These are phyloP conservation scores for Cochlearia excelsa DNA, from an alignment of 345 rosid species.

Conservation along the genomic window DNA sequence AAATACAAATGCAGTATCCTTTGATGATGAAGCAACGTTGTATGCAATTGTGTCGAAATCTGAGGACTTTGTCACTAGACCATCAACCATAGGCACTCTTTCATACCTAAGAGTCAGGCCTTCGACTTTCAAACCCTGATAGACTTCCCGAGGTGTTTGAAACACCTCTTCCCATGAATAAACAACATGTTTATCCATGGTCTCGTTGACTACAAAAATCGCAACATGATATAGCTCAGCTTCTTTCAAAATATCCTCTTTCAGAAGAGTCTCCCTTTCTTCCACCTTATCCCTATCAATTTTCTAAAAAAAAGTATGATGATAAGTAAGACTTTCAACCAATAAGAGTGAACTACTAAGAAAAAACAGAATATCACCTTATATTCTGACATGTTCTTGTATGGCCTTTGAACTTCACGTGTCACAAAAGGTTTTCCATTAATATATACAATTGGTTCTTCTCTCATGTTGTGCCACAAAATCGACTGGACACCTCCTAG, in stretches of 20 bases:
- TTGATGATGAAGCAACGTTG: constrained; percentile 82
- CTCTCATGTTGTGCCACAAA: constrained; percentile 98
- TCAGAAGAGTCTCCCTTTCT: constrained; percentile 92
- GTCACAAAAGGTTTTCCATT: constrained; percentile 96
- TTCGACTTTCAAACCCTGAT: constrained; percentile 71
- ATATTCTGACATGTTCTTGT: constrained; percentile 92
- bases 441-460: constrained; percentile 95
- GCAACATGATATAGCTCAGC: constrained; percentile 82
- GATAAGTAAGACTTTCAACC: constrained; percentile 22
- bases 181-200: constrained; percentile 70
- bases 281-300: constrained; percentile 92
- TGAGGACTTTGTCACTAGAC: constrained; percentile 95
- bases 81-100: constrained; percentile 94
- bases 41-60: constrained; percentile 74
- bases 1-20: constrained; percentile 89
- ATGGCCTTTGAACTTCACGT: constrained; percentile 95
- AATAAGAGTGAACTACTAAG: not conserved
- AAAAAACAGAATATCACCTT: constrained; percentile 47
- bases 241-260: constrained; percentile 89
- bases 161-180: constrained; percentile 91
- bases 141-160: constrained; percentile 93
- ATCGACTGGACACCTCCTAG: constrained; percentile 68
- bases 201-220: constrained; percentile 94
- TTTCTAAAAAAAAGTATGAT: constrained; percentile 47
- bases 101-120: constrained; percentile 87